Conservation (phyloP, 1,284 basidiomycete genomes). For the Wallemia hederae region DNA sequence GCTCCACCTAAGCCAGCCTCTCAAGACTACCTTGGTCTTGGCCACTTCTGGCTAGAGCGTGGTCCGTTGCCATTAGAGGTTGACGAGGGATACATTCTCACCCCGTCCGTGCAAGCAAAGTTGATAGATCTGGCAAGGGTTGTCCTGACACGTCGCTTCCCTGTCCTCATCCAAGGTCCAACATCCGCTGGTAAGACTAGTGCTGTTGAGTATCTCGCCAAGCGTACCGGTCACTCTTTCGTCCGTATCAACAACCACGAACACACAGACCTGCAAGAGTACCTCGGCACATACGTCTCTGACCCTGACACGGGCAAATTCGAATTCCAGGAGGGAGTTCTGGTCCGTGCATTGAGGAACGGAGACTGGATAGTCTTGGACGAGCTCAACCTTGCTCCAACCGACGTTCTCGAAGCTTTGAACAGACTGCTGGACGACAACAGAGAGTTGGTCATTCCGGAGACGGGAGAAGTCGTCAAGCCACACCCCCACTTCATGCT, state of each 20-base stretch:
- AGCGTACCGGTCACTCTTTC: conserved; percentile 75
- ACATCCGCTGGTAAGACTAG: conserved; percentile 96
- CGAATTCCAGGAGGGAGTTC: conserved; percentile 72
- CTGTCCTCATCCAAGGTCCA: conserved; percentile 89
- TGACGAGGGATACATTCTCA: conserved; percentile 61
- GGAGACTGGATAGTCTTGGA: conserved; percentile 98
- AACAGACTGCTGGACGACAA: conserved; percentile 95
- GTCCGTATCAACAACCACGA: conserved; percentile 99
- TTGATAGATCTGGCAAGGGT: conserved; percentile 75
- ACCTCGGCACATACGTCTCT: conserved; percentile 85
- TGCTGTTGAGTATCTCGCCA: conserved; percentile 82
- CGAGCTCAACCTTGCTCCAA: conserved; percentile 89
- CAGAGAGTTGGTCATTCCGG: conserved; percentile 78
- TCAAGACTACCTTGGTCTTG: conserved; percentile 49
- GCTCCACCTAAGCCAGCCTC: conserved; percentile 30
- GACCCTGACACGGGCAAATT: conserved; percentile 75
- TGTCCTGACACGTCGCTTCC: conserved; percentile 61
- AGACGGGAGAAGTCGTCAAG: conserved; percentile 76
- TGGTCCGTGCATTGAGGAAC: conserved; percentile 67
- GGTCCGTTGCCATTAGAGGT: conserved; percentile 30
- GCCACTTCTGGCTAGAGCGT: conserved; percentile 64
- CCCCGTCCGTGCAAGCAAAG: conserved; percentile 86
- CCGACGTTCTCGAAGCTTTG: conserved; percentile 87
- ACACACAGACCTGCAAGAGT: conserved; percentile 97
- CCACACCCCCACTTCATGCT: conserved; percentile 94